Evolutionary conservation across 345 rosid species (phyloP).

Genomic region (Pistacia integerrima): DNA sequence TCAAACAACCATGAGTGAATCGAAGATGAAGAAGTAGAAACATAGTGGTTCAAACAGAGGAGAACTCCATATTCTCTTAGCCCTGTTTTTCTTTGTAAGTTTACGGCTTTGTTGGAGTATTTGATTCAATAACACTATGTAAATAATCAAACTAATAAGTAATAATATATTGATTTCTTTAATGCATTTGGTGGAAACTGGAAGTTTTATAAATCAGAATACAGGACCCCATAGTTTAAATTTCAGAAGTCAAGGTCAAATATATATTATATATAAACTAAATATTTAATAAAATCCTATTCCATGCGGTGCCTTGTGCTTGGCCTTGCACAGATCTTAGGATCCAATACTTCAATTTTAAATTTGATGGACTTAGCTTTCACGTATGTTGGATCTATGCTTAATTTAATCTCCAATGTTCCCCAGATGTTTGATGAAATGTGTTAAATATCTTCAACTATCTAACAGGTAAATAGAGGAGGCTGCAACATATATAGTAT

Average conservation of each 20-base stretch:
- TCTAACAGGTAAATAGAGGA: too few species aligned
- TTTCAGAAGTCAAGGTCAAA: not conserved
- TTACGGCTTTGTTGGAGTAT: too few species aligned
- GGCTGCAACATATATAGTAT: too few species aligned
- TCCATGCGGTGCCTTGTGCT: not conserved
- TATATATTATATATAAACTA: not conserved
- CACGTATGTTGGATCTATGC: not conserved
- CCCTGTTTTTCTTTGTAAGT: not conserved
- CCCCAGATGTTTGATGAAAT: not conserved
- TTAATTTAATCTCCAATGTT: not conserved
- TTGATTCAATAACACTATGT: constrained; percentile 32
- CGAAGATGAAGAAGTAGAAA: not conserved
- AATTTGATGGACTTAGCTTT: not conserved
- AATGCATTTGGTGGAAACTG: not conserved
- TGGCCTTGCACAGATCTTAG: not conserved
- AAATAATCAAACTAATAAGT: not conserved
- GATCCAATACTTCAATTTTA: not conserved
- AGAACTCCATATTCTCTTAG: constrained; percentile 42
- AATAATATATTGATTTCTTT: not conserved
- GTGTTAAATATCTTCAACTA: too few species aligned
- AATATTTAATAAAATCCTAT: not conserved
- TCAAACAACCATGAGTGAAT: not conserved
- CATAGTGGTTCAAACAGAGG: not conserved
- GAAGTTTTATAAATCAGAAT: not conserved
- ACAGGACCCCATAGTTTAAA: not conserved